phyloP scores from a whole-genome alignment of 1,139 yeast genomes.

The Pichia norvegensis region DNA sequence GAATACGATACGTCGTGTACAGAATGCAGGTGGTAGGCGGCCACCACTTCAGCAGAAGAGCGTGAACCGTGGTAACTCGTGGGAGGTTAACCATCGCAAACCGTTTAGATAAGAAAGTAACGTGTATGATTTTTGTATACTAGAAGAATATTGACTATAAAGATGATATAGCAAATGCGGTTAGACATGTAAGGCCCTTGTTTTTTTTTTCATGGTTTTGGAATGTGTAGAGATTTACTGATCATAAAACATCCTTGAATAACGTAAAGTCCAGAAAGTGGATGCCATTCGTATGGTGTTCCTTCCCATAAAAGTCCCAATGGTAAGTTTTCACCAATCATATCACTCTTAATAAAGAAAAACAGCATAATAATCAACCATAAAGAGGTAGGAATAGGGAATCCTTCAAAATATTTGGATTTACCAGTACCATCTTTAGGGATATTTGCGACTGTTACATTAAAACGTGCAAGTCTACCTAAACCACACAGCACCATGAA shows the following conservation, averaged over 20 bases:
- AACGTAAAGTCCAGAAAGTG: slow-evolving; percentile 54
- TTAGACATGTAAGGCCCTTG: neutral
- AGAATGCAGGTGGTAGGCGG: neutral
- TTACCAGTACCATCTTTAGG: slow-evolving; percentile 85
- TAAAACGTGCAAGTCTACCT: slow-evolving; percentile 89
- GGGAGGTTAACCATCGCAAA: slow-evolving; percentile 12
- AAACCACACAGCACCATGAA: slow-evolving; percentile 91
- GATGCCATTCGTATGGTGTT: slow-evolving; percentile 65
- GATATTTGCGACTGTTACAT: slow-evolving; percentile 84
- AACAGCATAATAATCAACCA: slow-evolving; percentile 70
- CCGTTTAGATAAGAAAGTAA: slow-evolving; percentile 10
- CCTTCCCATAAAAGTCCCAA: slow-evolving; percentile 53
- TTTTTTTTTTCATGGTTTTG: slow-evolving; percentile 68
- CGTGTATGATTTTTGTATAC: neutral
- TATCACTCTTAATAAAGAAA: slow-evolving; percentile 45
- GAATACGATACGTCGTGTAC: neutral
- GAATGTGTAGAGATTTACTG: slow-evolving; percentile 82
- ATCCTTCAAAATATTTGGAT: slow-evolving; percentile 81
- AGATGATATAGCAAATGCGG: neutral
- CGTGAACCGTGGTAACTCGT: neutral
- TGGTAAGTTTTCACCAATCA: slow-evolving; percentile 42
- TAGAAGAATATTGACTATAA: neutral
- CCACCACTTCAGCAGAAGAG: neutral
- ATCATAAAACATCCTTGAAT: slow-evolving; percentile 88
- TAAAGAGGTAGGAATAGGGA: slow-evolving; percentile 88